Conservation (phyloP, 768 basidiomycete genomes). For the Rhodotorula babjevae region DNA sequence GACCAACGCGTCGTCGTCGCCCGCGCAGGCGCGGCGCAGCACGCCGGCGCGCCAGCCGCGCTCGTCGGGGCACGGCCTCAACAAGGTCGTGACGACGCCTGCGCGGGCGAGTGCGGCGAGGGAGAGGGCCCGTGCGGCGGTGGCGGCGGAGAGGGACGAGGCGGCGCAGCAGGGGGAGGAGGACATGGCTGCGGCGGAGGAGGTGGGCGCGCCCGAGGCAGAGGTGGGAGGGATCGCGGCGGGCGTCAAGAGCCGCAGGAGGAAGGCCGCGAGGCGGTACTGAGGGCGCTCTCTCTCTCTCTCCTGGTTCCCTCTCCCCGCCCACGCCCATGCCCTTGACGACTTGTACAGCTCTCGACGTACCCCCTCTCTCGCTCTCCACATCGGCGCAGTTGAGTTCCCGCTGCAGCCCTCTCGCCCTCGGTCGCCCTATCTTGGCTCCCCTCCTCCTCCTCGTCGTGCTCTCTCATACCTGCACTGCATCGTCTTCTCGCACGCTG, state of each 20-base stretch:
- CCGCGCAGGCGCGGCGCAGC: not conserved
- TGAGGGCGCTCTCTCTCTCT: not conserved
- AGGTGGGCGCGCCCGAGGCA: too few relatives aligned
- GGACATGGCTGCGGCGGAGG: not conserved
- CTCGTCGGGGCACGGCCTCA: not conserved
- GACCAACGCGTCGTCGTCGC: too few relatives aligned
- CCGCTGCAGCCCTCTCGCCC: too few relatives aligned
- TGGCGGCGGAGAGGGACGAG: not conserved
- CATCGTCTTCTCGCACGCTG: too few relatives aligned
- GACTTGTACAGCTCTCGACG: too few relatives aligned
- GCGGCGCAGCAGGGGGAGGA: not conserved
- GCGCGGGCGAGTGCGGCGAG: too few relatives aligned
- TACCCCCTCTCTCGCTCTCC: too few relatives aligned
- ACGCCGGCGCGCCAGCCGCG: not conserved
- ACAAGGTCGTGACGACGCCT: not conserved
- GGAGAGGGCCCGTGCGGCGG: not conserved
- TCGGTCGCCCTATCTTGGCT: too few relatives aligned
- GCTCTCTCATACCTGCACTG: too few relatives aligned
- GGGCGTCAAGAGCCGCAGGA: not conserved
- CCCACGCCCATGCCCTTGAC: too few relatives aligned
- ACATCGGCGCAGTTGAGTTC: too few relatives aligned
- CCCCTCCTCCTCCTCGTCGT: too few relatives aligned
- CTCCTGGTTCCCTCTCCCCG: not conserved
- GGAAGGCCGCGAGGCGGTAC: not conserved
- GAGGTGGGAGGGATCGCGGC: not conserved